These are phyloP conservation scores for Colletotrichum viniferum DNA, from an alignment of 2,329 filamentous ascomycete genomes.

Conservation along the genomic window DNA sequence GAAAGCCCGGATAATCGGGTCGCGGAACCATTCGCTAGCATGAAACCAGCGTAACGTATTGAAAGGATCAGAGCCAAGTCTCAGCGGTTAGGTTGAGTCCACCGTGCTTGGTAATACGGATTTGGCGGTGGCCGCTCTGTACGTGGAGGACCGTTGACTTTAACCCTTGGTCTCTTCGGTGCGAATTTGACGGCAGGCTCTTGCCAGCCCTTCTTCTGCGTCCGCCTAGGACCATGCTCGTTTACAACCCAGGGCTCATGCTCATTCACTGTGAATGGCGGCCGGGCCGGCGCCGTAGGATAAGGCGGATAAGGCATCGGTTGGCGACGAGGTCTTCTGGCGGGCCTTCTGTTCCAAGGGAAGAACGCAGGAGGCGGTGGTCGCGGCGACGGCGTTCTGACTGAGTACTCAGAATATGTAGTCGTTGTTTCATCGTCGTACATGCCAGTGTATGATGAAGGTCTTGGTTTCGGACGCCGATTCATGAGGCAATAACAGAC, in stretches of 20 bases:
- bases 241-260: background rate
- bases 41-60: background rate
- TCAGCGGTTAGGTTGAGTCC: background rate
- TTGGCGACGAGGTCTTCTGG: background rate
- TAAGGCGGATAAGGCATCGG: background rate
- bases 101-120: background rate
- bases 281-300: background rate
- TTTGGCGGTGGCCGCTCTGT: background rate
- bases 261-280: background rate
- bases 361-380: background rate
- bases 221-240: background rate
- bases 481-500: conserved; percentile 33
- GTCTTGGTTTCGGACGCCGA: background rate
- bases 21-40: rapidly evolving
- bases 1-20: rapidly evolving
- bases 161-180: background rate
- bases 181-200: background rate
- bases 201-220: background rate
- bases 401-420: background rate
- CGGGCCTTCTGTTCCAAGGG: background rate
- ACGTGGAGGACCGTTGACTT: background rate
- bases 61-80: background rate
- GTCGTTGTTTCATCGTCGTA: background rate
- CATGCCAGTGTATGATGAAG: background rate
- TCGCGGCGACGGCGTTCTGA: background rate